phyloP scores from a whole-genome alignment of 331 rosid genomes.

The Arachis monticola region DNA sequence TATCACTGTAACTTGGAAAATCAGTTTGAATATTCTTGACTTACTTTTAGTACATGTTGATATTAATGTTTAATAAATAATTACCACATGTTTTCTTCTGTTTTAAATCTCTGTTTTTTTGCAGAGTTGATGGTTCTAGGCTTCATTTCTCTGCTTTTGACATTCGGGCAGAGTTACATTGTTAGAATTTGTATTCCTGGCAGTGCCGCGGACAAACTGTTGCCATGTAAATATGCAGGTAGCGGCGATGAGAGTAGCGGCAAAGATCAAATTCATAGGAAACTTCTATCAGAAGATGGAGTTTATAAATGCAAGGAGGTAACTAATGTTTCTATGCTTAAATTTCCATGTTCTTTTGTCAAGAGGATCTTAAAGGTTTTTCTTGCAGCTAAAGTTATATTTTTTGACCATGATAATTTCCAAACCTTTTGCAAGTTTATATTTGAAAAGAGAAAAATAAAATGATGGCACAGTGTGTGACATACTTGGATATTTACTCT shows the following conservation, averaged over 20 bases:
- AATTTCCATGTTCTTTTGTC: neutral
- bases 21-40: constrained; percentile 15
- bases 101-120: constrained; percentile 17
- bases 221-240: constrained; percentile 62
- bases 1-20: constrained; percentile 1
- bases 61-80: neutral
- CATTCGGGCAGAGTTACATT: constrained; percentile 81
- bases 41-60: neutral
- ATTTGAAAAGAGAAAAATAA: neutral
- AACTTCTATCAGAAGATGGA: constrained; percentile 66
- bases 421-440: neutral
- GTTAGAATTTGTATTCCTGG: constrained; percentile 71
- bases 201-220: constrained; percentile 55
- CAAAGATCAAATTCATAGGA: constrained; percentile 50
- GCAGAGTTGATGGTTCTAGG: constrained; percentile 98
- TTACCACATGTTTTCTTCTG: constrained; percentile 3
- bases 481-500: constrained; percentile 11
- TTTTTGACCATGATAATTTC: neutral
- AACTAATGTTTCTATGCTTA: constrained; percentile 23
- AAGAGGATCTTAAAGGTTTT: neutral
- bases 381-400: neutral
- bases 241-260: constrained; percentile 14
- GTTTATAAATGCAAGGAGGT: constrained; percentile 63
- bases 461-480: neutral
- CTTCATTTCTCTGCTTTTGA: constrained; percentile 84